phyloP scores from a whole-genome alignment of 2,329 filamentous ascomycete species.

The Sporothrix globosa region DNA sequence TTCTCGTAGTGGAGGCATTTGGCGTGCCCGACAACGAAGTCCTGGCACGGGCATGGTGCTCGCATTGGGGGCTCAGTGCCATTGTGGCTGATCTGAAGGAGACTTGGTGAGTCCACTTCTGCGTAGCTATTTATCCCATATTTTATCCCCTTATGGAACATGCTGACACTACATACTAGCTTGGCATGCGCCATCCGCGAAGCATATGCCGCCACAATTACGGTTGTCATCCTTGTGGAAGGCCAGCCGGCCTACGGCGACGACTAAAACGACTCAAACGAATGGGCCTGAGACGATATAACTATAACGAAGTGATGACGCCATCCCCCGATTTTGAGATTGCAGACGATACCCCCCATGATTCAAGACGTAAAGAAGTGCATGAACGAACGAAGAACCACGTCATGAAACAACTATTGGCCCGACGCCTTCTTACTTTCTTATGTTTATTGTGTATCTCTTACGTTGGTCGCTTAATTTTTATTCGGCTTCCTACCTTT shows the following conservation, averaged over 20 bases:
- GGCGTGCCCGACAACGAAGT: slow-evolving; percentile 77
- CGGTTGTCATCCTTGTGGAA: slow-evolving; percentile 70
- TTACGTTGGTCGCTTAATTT: neutral
- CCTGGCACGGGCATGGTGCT: slow-evolving; percentile 74
- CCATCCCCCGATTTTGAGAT: neutral
- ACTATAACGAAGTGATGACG: neutral
- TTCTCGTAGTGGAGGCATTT: slow-evolving; percentile 72
- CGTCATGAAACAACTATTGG: neutral
- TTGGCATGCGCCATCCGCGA: slow-evolving; percentile 75
- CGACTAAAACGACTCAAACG: slow-evolving; percentile 26
- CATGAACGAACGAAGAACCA: neutral
- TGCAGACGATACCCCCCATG: slow-evolving; percentile 14
- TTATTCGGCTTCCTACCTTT: neutral
- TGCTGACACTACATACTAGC: slow-evolving; percentile 44
- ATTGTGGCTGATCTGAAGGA: slow-evolving; percentile 69
- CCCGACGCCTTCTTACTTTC: slow-evolving; percentile 8
- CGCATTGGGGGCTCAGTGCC: slow-evolving; percentile 73
- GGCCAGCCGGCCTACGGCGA: slow-evolving; percentile 34
- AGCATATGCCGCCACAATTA: slow-evolving; percentile 73
- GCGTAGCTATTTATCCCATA: neutral
- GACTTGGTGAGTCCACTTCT: slow-evolving; percentile 60
- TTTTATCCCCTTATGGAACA: too few species aligned
- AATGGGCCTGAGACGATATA: neutral
- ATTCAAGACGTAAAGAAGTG: neutral
- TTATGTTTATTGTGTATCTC: neutral